Conservation (phyloP, 78 protist species). For the Dictyostelium intermedium region DNA sequence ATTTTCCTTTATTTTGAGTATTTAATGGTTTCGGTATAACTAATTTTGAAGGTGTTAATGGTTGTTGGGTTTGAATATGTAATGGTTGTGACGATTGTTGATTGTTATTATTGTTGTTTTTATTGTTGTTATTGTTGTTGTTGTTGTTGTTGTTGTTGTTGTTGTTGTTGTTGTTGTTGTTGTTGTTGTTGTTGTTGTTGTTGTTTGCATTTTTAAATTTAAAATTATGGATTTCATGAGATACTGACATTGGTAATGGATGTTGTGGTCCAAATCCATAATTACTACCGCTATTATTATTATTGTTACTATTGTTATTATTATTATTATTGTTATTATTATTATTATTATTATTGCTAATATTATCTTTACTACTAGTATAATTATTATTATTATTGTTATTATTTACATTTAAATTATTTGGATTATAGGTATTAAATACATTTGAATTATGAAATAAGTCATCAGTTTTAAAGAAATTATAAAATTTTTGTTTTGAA, state of each 20-base stretch:
- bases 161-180: background rate
- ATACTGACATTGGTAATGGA: background rate
- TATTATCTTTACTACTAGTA: background rate
- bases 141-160: background rate
- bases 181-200: background rate
- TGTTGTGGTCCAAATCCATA: background rate
- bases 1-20: background rate
- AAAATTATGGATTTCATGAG: conserved; percentile 38
- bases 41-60: background rate
- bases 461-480: conserved; percentile 10
- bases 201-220: conserved; percentile 6
- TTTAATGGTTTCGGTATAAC: background rate
- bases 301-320: background rate
- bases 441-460: background rate
- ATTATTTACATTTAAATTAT: background rate
- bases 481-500: conserved; percentile 28
- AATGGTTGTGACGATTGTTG: background rate
- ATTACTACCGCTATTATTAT: background rate
- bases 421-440: background rate
- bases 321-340: background rate
- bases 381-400: background rate
- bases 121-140: background rate
- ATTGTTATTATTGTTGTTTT: background rate
- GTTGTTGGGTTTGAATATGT: background rate
- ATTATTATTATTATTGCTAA: background rate